phyloP scores from a whole-genome alignment of 345 rosid genomes.

The Leavenworthia alabamica region DNA sequence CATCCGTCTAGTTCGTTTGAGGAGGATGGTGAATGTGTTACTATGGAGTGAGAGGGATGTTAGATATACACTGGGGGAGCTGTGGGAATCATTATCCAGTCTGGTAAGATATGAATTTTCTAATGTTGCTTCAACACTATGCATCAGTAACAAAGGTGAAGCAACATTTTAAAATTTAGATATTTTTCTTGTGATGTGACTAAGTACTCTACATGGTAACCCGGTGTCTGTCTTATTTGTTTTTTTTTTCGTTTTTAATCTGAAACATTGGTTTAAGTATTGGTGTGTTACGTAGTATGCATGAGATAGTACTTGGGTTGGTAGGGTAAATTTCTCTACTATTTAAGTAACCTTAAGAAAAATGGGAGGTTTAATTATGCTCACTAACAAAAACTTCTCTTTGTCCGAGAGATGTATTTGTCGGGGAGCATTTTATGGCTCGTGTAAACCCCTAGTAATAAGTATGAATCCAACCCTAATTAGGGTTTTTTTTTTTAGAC shows the following conservation, averaged over 20 bases:
- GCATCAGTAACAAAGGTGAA: neutral
- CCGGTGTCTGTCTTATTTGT: neutral
- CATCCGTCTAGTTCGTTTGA: slow-evolving; percentile 23
- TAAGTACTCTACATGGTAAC: neutral
- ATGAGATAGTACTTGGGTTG: slow-evolving; percentile 12
- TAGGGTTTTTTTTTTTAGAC: neutral
- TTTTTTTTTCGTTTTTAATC: neutral
- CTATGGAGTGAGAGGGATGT: slow-evolving; percentile 8
- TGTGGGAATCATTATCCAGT: neutral
- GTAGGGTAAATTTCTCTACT: too few relatives aligned
- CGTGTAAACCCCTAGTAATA: slow-evolving; percentile 16
- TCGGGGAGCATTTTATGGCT: slow-evolving; percentile 27
- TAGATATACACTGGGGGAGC: neutral
- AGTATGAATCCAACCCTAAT: neutral
- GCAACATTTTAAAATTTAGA: slow-evolving; percentile 31
- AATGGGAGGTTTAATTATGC: slow-evolving; percentile 8
- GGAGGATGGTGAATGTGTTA: slow-evolving; percentile 32
- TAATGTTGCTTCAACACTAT: slow-evolving; percentile 20
- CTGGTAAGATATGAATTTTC: slow-evolving; percentile 30
- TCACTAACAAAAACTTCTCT: slow-evolving; percentile 34
- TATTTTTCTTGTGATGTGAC: slow-evolving; percentile 5
- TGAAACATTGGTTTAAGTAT: neutral
- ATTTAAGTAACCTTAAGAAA: slow-evolving; percentile 1
- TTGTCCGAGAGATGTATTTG: slow-evolving; percentile 29
- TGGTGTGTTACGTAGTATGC: slow-evolving; percentile 13